These are phyloP conservation scores for Eucalyptus dawsonii DNA, from an alignment of 345 rosid species.

Conservation along the genomic window DNA sequence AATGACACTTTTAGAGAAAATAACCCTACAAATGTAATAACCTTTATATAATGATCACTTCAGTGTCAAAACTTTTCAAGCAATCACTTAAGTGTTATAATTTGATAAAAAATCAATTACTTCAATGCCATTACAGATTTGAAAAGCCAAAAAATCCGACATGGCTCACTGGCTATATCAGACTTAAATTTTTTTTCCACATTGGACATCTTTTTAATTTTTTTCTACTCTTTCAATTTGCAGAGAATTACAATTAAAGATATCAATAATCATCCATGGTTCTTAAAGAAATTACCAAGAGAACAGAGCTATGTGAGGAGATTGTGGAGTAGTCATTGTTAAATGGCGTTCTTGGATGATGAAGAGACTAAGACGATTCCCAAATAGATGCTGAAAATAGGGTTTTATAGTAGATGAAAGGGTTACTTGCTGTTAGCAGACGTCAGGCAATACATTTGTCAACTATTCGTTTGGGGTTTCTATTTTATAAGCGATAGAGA, in stretches of 20 bases:
- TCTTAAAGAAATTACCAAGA: conserved; percentile 75
- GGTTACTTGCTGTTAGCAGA: too few species aligned
- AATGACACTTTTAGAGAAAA: background rate
- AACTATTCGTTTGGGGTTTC: too few species aligned
- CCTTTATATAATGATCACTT: fast-evolving
- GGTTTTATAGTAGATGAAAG: background rate
- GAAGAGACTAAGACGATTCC: background rate
- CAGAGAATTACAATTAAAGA: conserved; percentile 30
- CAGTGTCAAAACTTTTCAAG: fast-evolving
- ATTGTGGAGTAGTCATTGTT: background rate
- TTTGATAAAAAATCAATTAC: background rate
- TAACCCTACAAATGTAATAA: fast-evolving
- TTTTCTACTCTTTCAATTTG: background rate
- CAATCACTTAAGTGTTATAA: fast-evolving
- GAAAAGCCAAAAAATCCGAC: too few species aligned
- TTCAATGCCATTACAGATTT: fast-evolving
- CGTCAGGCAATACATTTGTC: too few species aligned
- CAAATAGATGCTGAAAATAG: background rate
- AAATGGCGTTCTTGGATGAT: background rate
- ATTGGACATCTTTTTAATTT: background rate
- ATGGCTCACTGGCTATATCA: fast-evolving
- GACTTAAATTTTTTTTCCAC: background rate
- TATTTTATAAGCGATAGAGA: background rate
- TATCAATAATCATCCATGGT: conserved; percentile 78
- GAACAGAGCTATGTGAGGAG: conserved; percentile 39